Base-by-base conservation (phyloP, 129 eudicot genomes). In the Escallonia herrerae region DNA sequence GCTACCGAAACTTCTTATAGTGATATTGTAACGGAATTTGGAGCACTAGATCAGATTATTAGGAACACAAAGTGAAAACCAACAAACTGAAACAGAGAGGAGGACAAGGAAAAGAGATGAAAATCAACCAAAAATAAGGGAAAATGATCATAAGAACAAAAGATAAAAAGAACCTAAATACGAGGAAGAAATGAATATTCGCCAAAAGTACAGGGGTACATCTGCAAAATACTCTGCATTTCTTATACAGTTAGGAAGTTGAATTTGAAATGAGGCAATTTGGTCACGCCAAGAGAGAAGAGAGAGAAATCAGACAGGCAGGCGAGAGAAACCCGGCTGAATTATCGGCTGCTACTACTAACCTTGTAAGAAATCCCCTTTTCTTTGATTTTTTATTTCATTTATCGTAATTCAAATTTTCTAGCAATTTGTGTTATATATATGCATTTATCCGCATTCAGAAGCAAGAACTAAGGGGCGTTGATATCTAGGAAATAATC, bases 351-450 rank as follows among this genome's bases (percentile, higher is more conserved):
- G 49, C 15, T 68, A 40, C 15, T 69, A 56, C 70, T 67, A 13
- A 11, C 44, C 65, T 52, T 50, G 69, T 77, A 59, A 73, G 72
- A 77, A 63, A 64, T 65, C 62, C 59, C 47, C 15, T 53, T 68
- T 22, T 62, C 11, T 53, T 54, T 49, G 3, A 5, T 49, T 6
- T 8, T 58, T 52, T 54, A 0, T 49, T 49, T 49, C 9, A 49
- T 49, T 49, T 8, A 11, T 22, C 33, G 33, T 22, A 22, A 22
- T 22, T 22, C 33, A 22, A 22, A 22, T 22, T 22, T 22, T 22
- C 33, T 22, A 22, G 33, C 33, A 22, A 22, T 22, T 22, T 22
- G 33, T 22, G 33, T 22, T 22, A 22, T 22, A 0, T 22, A 22
- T 22, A 22, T 22, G 33, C 33, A 22, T 22, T 22, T 22, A 22